These are phyloP conservation scores for Metroxylon sagu DNA, from an alignment of 176 grass and related monocot species.

Conservation along the genomic window DNA sequence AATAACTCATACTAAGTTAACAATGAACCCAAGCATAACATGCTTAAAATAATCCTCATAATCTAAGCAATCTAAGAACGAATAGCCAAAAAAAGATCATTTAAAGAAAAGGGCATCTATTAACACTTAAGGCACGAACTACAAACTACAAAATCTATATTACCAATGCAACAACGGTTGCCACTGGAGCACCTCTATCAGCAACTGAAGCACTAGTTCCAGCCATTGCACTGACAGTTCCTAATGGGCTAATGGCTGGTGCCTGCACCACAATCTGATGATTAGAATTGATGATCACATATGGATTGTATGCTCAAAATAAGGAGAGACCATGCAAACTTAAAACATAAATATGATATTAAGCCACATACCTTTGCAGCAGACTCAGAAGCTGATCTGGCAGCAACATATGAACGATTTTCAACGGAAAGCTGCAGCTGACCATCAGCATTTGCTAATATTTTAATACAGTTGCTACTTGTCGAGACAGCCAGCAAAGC, in stretches of 20 bases:
- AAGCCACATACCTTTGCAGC: neutral
- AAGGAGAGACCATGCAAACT: neutral
- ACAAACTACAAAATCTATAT: too few relatives aligned
- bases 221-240: neutral
- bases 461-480: conserved; percentile 20
- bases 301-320: too few relatives aligned
- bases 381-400: neutral
- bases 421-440: conserved; percentile 7
- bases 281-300: neutral
- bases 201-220: neutral
- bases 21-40: too few relatives aligned
- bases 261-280: neutral
- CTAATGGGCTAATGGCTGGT: neutral
- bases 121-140: too few relatives aligned
- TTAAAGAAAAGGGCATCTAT: too few relatives aligned
- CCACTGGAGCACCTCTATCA: neutral
- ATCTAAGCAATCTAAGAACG: too few relatives aligned
- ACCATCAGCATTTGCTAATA: conserved; percentile 26
- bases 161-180: too few relatives aligned
- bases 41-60: too few relatives aligned
- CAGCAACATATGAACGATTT: neutral
- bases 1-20: too few relatives aligned
- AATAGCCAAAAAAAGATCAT: too few relatives aligned
- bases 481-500: conserved; percentile 26
- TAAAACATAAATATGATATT: neutral